Evolutionary conservation across 257 asterid species (phyloP).

Genomic region (Galeopsis tetrahit): DNA sequence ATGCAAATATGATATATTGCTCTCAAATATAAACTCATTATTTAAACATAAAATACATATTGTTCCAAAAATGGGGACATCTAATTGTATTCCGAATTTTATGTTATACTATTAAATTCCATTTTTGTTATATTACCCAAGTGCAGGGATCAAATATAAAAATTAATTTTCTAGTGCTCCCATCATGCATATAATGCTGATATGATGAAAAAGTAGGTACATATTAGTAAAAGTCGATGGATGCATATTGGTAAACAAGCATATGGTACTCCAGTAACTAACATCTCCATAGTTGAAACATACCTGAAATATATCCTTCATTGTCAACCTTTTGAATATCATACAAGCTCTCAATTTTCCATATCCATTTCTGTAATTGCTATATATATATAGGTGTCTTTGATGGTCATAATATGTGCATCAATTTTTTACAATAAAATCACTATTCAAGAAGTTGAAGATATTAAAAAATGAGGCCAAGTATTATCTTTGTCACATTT

Average conservation of each 20-base stretch:
- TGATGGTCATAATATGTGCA: constrained; percentile 23
- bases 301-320: constrained; percentile 41
- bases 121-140: background rate
- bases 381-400: background rate
- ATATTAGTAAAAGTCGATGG: constrained; percentile 13
- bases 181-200: constrained; percentile 34
- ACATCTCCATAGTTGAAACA: constrained; percentile 36
- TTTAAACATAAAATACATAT: background rate
- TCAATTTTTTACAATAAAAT: background rate
- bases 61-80: background rate
- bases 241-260: constrained; percentile 43
- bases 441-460: background rate
- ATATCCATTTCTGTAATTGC: constrained; percentile 6
- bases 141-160: background rate
- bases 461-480: constrained; percentile 40
- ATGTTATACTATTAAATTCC: background rate
- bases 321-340: constrained; percentile 25
- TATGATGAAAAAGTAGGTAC: constrained; percentile 22
- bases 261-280: constrained; percentile 10
- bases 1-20: too few relatives aligned
- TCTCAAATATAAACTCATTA: background rate
- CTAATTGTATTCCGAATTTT: background rate
- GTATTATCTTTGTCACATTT: constrained; percentile 27
- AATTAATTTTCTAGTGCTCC: background rate
- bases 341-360: background rate